Evolutionary conservation across 2,329 filamentous ascomycete genomes (phyloP), one percentile per base, ranked within the genome.

Genomic region (Lecanosticta acicola): DNA sequence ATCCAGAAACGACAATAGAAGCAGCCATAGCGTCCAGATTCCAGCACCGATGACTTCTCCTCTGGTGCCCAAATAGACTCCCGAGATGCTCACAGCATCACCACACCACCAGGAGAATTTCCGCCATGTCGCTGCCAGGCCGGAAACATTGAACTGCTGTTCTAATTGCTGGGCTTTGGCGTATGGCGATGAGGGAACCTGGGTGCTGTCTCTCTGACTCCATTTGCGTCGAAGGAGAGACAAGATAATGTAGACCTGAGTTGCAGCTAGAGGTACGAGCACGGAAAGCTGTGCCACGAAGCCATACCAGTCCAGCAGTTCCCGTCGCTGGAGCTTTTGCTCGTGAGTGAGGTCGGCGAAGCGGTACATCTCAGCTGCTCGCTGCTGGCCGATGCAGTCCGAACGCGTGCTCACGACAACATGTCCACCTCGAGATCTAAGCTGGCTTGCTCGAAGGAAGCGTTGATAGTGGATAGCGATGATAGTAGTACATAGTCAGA

Each of bases 231-330:
- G 53, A 4, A 66, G 29, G 64, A 67, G 70, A 5, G 48, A 49
- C 2, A 63, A 33, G 14, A 71, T 49, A 43, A 68, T 70, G 34
- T 59, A 65, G 16, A 68, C 17, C 49, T 71, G 70, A 39, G 71
- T 70, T 2, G 71, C 48, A 3, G 68, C 53, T 11, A 78, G 55
- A 19, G 74, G 63, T 3, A 73, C 51, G 7, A 80, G 48, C 3
- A 74, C 68, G 1, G 78, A 79, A 50, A 71, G 63, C 59, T 81
- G 78, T 13, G 78, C 79, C 32, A 76, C 64, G n/a, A 68, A 62
- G 5, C 76, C 78, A 43, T 79, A 77, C 40, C 66, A 65, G 56
- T 80, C 73, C n/a, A 83, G 71, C 18, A 75, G 59, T 18, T 71
- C 65, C 26, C 78, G 70, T 29, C 79, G 71, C 19, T 69, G 67